phyloP scores from a whole-genome alignment of 1,284 basidiomycete genomes.

The Amylostereum areolatum region DNA sequence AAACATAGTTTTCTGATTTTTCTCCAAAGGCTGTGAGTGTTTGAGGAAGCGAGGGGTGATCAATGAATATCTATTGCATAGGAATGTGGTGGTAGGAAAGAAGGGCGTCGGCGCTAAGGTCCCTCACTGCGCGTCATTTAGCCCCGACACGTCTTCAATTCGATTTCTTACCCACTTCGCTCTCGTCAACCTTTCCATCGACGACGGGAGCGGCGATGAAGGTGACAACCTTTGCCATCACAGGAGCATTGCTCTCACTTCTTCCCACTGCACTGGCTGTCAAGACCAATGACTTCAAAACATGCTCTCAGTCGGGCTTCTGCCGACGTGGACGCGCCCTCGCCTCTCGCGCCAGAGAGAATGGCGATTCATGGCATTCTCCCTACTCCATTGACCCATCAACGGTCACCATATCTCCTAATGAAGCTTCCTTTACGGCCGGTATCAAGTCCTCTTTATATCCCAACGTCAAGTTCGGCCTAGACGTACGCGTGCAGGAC shows the following conservation, averaged over 20 bases:
- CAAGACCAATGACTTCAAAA: constrained; percentile 85
- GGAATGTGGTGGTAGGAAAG: too few relatives aligned
- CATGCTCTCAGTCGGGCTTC: constrained; percentile 85
- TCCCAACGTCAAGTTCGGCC: constrained; percentile 73
- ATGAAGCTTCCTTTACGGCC: constrained; percentile 62
- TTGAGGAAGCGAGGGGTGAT: too few relatives aligned
- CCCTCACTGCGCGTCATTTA: too few relatives aligned
- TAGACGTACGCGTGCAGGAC: constrained; percentile 77
- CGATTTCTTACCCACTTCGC: not conserved
- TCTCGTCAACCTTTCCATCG: not conserved
- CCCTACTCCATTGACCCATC: constrained; percentile 73
- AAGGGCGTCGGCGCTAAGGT: too few relatives aligned
- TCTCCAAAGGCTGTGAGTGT: too few relatives aligned
- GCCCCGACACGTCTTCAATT: too few relatives aligned
- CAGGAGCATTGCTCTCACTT: constrained; percentile 20
- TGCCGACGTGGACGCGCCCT: constrained; percentile 84
- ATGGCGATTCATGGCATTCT: constrained; percentile 61
- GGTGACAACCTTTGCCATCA: constrained; percentile 8
- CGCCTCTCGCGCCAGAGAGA: constrained; percentile 57
- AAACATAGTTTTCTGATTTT: too few relatives aligned
- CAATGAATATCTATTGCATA: too few relatives aligned
- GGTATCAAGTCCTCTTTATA: constrained; percentile 74
- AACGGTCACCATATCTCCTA: constrained; percentile 42
- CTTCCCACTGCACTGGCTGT: constrained; percentile 43
- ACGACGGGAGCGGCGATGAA: constrained; percentile 11